Evolutionary conservation across 495 filamentous ascomycete species (phyloP).

Genomic region (Daldinia grandis): DNA sequence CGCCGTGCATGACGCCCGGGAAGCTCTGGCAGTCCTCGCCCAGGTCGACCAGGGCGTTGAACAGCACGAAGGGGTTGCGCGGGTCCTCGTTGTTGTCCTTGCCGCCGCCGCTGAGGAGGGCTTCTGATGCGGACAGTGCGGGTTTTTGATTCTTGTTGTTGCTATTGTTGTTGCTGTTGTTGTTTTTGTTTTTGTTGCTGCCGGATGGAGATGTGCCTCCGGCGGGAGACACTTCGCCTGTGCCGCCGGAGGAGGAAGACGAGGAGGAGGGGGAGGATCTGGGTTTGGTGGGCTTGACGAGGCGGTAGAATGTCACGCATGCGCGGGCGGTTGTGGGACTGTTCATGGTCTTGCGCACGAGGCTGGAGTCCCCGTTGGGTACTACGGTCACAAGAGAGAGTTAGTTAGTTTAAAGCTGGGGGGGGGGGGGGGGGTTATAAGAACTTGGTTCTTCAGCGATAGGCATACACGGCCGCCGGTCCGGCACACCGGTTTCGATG

Average conservation of each 20-base stretch:
- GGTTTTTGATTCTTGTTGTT: not conserved
- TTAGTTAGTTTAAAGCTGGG: not conserved
- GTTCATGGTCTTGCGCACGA: constrained; percentile 66
- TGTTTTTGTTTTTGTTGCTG: not conserved
- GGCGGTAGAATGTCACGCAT: constrained; percentile 55
- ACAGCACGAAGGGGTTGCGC: constrained; percentile 49
- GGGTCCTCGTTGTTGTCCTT: constrained; percentile 33
- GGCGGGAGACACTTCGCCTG: constrained; percentile 2
- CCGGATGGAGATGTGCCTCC: not conserved
- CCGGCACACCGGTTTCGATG: constrained; percentile 50
- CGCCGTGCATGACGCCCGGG: constrained; percentile 65
- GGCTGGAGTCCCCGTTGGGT: constrained; percentile 57
- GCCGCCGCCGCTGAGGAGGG: constrained; percentile 28
- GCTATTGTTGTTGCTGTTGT: not conserved
- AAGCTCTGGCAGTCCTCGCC: constrained; percentile 64
- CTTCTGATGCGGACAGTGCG: constrained; percentile 3
- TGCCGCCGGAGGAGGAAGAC: not conserved
- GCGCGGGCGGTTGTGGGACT: constrained; percentile 57
- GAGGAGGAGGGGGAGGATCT: not conserved
- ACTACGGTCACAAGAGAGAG: constrained; percentile 20
- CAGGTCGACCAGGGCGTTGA: constrained; percentile 58
- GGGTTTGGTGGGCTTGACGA: constrained; percentile 34
- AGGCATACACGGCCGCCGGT: constrained; percentile 51
- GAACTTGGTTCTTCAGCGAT: not conserved
- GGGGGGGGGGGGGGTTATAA: too few relatives aligned